These are phyloP conservation scores for Suhomyces sp. DNA, from an alignment of 805 yeast genomes.

Conservation along the genomic window DNA sequence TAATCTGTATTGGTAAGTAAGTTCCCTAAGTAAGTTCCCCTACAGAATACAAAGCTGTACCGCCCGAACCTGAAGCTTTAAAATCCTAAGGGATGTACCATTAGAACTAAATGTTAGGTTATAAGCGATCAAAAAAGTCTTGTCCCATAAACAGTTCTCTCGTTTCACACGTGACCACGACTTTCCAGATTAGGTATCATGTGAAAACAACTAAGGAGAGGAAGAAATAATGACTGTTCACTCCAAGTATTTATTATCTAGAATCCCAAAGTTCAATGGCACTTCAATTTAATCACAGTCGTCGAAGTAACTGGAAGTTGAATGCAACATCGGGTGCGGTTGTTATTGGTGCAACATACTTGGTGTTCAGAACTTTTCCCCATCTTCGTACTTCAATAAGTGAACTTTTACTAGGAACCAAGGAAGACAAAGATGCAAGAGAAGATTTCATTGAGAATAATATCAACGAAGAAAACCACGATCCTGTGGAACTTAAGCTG, in stretches of 20 bases:
- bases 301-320: constrained; percentile 10
- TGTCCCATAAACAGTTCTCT: neutral
- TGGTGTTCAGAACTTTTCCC: constrained; percentile 49
- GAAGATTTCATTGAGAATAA: neutral
- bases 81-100: neutral
- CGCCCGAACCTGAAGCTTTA: neutral
- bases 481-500: constrained; percentile 21
- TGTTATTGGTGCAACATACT: constrained; percentile 39
- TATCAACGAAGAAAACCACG: constrained; percentile 19
- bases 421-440: constrained; percentile 5
- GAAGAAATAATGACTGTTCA: neutral
- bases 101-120: neutral
- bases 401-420: constrained; percentile 20
- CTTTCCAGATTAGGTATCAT: neutral
- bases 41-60: neutral
- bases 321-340: constrained; percentile 39
- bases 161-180: neutral
- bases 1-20: neutral
- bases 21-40: too few species aligned
- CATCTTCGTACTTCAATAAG: constrained; percentile 35
- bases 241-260: neutral
- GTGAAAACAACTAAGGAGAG: neutral
- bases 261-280: constrained; percentile 14
- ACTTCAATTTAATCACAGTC: constrained; percentile 17
- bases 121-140: neutral